Conservation (phyloP, 2,329 filamentous ascomycete genomes). For the Leptographium radiaticola region DNA sequence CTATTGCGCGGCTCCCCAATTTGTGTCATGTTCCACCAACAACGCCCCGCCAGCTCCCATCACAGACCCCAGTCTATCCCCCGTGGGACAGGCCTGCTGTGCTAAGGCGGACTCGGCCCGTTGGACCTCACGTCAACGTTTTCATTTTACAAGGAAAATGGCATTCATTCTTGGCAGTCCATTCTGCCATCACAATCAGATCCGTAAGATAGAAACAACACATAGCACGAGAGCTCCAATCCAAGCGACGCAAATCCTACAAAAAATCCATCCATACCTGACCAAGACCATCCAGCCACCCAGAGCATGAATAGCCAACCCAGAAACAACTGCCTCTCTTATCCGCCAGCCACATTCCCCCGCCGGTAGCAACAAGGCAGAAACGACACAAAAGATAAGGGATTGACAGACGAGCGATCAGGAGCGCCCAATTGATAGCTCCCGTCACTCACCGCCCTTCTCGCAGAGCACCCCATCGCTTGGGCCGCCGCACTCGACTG, state of each 20-base stretch:
- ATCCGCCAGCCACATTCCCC: background rate
- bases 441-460: background rate
- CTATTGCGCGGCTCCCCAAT: background rate
- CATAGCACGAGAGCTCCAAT: background rate
- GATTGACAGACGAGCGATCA: background rate
- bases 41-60: too few species aligned
- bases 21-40: too few species aligned
- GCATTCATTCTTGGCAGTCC: background rate
- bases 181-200: background rate
- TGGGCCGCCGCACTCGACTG: background rate
- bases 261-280: background rate
- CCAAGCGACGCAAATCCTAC: background rate
- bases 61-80: too few species aligned
- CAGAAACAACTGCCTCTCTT: background rate
- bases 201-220: background rate
- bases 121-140: too few species aligned
- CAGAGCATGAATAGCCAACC: background rate
- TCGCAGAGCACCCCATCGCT: background rate
- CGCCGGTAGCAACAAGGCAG: background rate
- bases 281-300: background rate
- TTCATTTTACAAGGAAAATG: background rate
- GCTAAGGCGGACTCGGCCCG: too few species aligned
- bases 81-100: too few species aligned
- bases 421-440: background rate
- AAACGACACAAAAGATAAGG: background rate